Conservation (phyloP, 2,329 filamentous ascomycete species). For the Cytospora paraplurivora region DNA sequence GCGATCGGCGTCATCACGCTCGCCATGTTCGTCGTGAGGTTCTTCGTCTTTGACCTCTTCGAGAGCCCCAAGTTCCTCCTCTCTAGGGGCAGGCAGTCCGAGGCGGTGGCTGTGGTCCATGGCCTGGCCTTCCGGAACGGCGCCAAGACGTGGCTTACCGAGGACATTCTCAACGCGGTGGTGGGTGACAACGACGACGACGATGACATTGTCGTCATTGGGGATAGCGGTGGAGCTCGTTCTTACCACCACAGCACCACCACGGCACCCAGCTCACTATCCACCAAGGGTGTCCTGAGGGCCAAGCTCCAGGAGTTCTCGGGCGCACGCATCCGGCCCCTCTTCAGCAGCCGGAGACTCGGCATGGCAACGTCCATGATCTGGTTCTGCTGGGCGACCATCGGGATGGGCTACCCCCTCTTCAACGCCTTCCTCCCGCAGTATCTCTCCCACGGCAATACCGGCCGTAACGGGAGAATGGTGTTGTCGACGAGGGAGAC, state of each 20-base stretch:
- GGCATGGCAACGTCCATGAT: constrained; percentile 57
- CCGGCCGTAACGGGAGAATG: not conserved
- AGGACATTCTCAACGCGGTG: constrained; percentile 64
- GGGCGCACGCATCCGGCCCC: constrained; percentile 63
- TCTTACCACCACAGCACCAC: constrained; percentile 10
- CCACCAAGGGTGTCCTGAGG: constrained; percentile 49
- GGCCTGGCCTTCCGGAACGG: constrained; percentile 74
- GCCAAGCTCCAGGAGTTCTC: constrained; percentile 69
- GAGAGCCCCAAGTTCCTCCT: constrained; percentile 86
- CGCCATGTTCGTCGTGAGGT: constrained; percentile 75
- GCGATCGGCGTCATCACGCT: constrained; percentile 74
- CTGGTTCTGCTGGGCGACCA: constrained; percentile 81
- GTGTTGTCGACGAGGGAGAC: constrained; percentile 34
- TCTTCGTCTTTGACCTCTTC: constrained; percentile 78
- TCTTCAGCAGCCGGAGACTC: constrained; percentile 60
- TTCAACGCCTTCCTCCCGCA: constrained; percentile 92
- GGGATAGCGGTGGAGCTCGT: constrained; percentile 1
- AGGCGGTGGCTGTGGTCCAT: constrained; percentile 79
- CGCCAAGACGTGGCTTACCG: constrained; percentile 73
- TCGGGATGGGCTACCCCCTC: constrained; percentile 84
- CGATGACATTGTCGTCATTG: constrained; percentile 5
- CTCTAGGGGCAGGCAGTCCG: constrained; percentile 72
- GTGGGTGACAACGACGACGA: constrained; percentile 45
- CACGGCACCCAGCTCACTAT: constrained; percentile 30
- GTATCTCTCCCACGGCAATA: constrained; percentile 65